Conservation (phyloP, 73 alveolate genomes). For the Stentor coeruleus region DNA sequence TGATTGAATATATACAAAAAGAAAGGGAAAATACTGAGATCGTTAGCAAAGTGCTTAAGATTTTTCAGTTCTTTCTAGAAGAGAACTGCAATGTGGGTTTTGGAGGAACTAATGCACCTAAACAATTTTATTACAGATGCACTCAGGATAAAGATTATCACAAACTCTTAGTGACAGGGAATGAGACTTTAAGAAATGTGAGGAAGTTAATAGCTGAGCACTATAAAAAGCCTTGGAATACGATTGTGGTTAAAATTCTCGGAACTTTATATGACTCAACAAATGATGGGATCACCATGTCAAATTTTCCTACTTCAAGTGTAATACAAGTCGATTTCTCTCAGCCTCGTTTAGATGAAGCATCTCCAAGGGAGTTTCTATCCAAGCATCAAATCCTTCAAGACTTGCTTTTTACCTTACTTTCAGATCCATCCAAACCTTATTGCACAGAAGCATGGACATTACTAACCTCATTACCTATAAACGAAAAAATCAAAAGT, state of each 20-base stretch:
- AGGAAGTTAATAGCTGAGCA: background rate
- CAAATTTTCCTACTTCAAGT: background rate
- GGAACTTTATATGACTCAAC: background rate
- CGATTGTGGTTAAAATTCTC: background rate
- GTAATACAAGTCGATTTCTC: background rate
- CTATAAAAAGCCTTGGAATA: background rate
- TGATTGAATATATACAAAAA: background rate
- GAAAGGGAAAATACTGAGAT: background rate
- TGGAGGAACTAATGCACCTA: background rate
- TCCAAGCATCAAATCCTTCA: background rate
- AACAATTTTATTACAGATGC: background rate
- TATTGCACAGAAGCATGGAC: slow-evolving; percentile 2
- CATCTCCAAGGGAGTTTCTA: background rate
- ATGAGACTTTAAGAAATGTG: background rate
- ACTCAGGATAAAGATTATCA: background rate
- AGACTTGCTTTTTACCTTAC: background rate
- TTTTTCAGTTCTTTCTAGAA: slow-evolving; percentile 11
- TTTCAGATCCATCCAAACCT: background rate
- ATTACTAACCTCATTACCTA: background rate
- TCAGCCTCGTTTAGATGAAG: background rate
- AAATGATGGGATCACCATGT: background rate
- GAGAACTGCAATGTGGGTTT: background rate
- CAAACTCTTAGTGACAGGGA: background rate
- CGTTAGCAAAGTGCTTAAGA: background rate
- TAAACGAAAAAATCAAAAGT: background rate